These are phyloP conservation scores for Monilinia laxa DNA, from an alignment of 2,329 filamentous ascomycete genomes.

Conservation along the genomic window DNA sequence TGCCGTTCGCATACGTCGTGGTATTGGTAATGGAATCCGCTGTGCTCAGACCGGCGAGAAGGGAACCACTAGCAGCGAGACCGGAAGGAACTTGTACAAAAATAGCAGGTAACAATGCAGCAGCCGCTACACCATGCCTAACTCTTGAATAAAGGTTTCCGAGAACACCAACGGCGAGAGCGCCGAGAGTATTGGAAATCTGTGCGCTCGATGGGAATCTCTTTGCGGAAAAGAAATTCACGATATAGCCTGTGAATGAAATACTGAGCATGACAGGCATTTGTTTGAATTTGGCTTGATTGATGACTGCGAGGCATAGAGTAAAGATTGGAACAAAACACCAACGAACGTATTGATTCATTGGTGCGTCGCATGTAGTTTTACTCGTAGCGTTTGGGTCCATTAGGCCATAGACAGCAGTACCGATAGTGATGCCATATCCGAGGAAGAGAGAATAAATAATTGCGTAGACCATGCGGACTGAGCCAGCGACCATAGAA, in stretches of 20 bases:
- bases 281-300: constrained; percentile 80
- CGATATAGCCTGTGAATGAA: constrained; percentile 69
- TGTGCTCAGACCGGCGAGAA: constrained; percentile 57
- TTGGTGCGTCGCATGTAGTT: constrained; percentile 48
- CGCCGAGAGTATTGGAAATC: constrained; percentile 73
- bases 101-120: constrained; percentile 82
- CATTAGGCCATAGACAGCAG: constrained; percentile 53
- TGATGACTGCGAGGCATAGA: constrained; percentile 70
- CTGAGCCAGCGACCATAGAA: constrained; percentile 55
- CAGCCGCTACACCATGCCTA: constrained; percentile 67
- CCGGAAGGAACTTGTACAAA: constrained; percentile 68
- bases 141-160: constrained; percentile 74
- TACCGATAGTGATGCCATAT: constrained; percentile 58
- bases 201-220: constrained; percentile 69
- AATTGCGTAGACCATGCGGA: constrained; percentile 59
- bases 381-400: constrained; percentile 49
- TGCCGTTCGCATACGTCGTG: constrained; percentile 36
- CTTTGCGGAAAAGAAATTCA: constrained; percentile 69
- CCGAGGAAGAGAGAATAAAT: constrained; percentile 58
- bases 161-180: constrained; percentile 71
- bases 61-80: constrained; percentile 58
- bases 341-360: constrained; percentile 59
- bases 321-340: constrained; percentile 74
- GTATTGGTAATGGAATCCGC: constrained; percentile 53
- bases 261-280: constrained; percentile 75